A percentile compares a stretch with the other conserved stretches of the same genome.
Conservation (phyloP, 2,329 filamentous ascomycete genomes). For the Ascocoryne sarcoides region DNA sequence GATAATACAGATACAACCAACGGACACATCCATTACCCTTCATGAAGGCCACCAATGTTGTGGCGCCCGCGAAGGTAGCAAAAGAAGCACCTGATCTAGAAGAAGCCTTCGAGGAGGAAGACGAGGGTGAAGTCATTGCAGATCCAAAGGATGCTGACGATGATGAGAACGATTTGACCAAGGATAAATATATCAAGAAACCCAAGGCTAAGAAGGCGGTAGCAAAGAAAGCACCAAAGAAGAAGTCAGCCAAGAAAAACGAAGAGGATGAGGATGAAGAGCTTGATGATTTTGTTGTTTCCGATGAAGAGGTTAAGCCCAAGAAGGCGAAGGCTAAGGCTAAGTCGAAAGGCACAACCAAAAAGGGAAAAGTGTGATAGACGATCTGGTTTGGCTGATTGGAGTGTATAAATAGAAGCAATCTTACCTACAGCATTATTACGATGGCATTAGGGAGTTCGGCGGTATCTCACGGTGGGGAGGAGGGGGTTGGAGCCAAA, state of each 20-base stretch:
- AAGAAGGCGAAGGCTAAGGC: constrained; percentile 16
- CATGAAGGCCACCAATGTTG: constrained; percentile 80
- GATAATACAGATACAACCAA: constrained; percentile 62
- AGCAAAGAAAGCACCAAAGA: constrained; percentile 42
- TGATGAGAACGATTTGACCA: constrained; percentile 74
- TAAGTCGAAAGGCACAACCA: constrained; percentile 15
- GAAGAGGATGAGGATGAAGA: constrained; percentile 21
- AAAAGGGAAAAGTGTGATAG: constrained; percentile 24
- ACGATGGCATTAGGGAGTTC: too few species aligned
- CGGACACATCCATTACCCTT: constrained; percentile 86
- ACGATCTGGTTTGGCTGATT: too few species aligned
- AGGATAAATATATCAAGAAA: constrained; percentile 92
- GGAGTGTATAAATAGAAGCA: too few species aligned
- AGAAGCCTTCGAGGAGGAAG: constrained; percentile 87
- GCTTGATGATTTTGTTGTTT: constrained; percentile 15
- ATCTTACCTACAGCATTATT: too few species aligned
- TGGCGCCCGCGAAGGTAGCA: constrained; percentile 59
- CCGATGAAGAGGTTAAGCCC: constrained; percentile 17
- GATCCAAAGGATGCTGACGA: constrained; percentile 45
- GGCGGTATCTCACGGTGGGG: too few species aligned
- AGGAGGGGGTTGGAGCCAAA: too few species aligned
- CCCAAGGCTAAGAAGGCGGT: constrained; percentile 64
- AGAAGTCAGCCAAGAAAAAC: constrained; percentile 21
- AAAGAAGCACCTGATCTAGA: constrained; percentile 86
- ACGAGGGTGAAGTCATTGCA: constrained; percentile 38